Evolutionary conservation across 2,329 filamentous ascomycete species (phyloP).

Genomic region (Calonectria fujianensis): DNA sequence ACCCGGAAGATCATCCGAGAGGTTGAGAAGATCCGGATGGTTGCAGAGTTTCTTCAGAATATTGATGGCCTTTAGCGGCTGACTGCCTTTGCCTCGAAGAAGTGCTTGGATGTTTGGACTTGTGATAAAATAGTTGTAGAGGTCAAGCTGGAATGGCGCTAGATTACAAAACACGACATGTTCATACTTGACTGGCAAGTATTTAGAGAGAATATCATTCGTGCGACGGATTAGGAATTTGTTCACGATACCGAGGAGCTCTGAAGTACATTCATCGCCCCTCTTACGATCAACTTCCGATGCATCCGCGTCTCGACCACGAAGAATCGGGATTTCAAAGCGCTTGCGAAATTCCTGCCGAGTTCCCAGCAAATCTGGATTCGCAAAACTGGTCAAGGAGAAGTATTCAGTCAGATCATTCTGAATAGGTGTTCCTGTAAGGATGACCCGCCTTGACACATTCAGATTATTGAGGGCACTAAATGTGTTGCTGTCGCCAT

Average conservation of each 20-base stretch:
- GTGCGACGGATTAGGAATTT: slow-evolving; percentile 99
- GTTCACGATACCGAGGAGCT: slow-evolving; percentile 91
- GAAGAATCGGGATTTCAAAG: slow-evolving; percentile 93
- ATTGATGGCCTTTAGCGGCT: slow-evolving; percentile 96
- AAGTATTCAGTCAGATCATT: slow-evolving; percentile 99
- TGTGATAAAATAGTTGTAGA: slow-evolving; percentile 98
- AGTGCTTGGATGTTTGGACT: slow-evolving; percentile 96
- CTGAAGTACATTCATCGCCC: slow-evolving; percentile 87
- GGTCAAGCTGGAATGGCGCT: slow-evolving; percentile 91
- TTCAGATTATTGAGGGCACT: slow-evolving; percentile 92
- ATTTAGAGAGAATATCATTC: slow-evolving; percentile 98
- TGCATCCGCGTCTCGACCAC: slow-evolving; percentile 92
- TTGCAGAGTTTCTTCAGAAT: slow-evolving; percentile 99
- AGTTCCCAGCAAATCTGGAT: slow-evolving; percentile 92
- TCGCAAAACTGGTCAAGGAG: slow-evolving; percentile 95
- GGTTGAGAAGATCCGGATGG: slow-evolving; percentile 92
- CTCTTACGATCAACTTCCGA: slow-evolving; percentile 87
- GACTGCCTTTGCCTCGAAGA: slow-evolving; percentile 93
- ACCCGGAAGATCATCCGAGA: slow-evolving; percentile 89
- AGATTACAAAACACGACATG: slow-evolving; percentile 99
- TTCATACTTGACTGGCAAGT: slow-evolving; percentile 98
- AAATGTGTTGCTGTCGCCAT: slow-evolving; percentile 96
- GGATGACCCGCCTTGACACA: slow-evolving; percentile 91
- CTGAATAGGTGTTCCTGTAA: slow-evolving; percentile 97
- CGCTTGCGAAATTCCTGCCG: slow-evolving; percentile 94